phyloP scores from a whole-genome alignment of 2,329 filamentous ascomycete genomes.

The Fonsecaea pugnacius region DNA sequence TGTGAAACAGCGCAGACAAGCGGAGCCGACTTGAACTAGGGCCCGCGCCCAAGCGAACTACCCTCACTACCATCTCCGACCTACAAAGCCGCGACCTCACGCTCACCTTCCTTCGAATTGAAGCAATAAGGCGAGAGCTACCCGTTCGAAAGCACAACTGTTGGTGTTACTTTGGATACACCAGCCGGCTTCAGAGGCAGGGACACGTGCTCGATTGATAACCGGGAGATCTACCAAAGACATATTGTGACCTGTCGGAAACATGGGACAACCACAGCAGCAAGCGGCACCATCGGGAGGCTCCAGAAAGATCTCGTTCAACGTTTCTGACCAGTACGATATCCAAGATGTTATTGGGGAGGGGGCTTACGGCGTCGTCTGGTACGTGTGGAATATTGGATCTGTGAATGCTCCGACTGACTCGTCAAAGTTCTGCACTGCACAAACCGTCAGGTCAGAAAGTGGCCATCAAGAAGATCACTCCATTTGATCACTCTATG shows the following conservation, averaged over 20 bases:
- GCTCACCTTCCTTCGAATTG: not conserved
- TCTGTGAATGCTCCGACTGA: conserved; percentile 21
- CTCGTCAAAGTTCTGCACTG: conserved; percentile 75
- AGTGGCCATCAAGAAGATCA: conserved; percentile 99
- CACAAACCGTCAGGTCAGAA: conserved; percentile 98
- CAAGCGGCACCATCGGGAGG: conserved; percentile 58
- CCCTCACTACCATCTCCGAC: not conserved
- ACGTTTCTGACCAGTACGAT: conserved; percentile 98
- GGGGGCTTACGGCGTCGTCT: conserved; percentile 97
- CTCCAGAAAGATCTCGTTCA: conserved; percentile 96
- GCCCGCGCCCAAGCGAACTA: not conserved
- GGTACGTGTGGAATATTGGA: conserved; percentile 63
- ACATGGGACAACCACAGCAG: conserved; percentile 51
- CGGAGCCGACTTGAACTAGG: not conserved
- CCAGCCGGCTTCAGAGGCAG: not conserved
- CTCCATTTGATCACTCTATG: conserved; percentile 98
- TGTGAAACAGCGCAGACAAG: conserved; percentile 10
- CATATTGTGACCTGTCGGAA: conserved; percentile 13
- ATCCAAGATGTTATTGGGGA: conserved; percentile 99
- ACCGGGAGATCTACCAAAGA: not conserved
- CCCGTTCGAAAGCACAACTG: not conserved
- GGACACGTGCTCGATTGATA: not conserved
- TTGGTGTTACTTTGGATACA: conserved; percentile 5
- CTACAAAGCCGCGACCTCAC: not conserved
- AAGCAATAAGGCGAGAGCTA: not conserved